Conservation (phyloP, 139 green algal species). For the Limnomonas spitsbergensis region DNA sequence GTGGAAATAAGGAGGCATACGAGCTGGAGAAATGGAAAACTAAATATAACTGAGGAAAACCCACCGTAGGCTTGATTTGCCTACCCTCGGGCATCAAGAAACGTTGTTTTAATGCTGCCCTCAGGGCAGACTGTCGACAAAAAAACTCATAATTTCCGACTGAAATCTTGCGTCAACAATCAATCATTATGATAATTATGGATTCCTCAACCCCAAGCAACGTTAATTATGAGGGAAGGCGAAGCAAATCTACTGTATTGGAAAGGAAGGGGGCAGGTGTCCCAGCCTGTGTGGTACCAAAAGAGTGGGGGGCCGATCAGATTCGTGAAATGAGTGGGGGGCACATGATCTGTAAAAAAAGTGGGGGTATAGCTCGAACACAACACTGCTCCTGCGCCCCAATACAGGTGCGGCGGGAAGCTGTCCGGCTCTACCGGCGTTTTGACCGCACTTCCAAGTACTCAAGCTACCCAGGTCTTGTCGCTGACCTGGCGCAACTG, state of each 20-base stretch:
- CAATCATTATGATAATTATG: no score
- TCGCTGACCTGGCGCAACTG: constrained; percentile 32
- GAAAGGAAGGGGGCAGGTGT: not conserved
- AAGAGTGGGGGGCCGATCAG: not conserved
- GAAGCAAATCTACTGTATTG: not conserved
- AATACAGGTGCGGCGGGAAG: constrained; percentile 23
- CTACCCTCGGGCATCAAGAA: no score
- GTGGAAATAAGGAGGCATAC: no score
- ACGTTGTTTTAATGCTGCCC: no score
- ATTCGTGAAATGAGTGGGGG: not conserved
- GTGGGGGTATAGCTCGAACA: not conserved
- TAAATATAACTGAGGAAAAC: no score
- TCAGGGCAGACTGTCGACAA: no score
- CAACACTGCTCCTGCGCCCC: not conserved
- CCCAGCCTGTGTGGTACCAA: constrained; percentile 18
- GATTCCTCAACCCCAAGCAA: no score
- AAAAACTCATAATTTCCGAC: no score
- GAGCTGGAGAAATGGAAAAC: no score
- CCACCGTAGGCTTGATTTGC: no score
- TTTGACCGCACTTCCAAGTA: constrained; percentile 31
- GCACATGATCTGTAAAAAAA: not conserved
- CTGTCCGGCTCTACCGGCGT: constrained; percentile 47
- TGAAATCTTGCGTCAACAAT: no score
- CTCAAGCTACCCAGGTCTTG: constrained; percentile 50
- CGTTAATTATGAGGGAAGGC: not conserved